Percentiles rank a stretch among this genome's conserved stretches.
These are phyloP conservation scores for Citeromyces matritensis DNA, from an alignment of 805 yeast genomes.

Conservation along the genomic window DNA sequence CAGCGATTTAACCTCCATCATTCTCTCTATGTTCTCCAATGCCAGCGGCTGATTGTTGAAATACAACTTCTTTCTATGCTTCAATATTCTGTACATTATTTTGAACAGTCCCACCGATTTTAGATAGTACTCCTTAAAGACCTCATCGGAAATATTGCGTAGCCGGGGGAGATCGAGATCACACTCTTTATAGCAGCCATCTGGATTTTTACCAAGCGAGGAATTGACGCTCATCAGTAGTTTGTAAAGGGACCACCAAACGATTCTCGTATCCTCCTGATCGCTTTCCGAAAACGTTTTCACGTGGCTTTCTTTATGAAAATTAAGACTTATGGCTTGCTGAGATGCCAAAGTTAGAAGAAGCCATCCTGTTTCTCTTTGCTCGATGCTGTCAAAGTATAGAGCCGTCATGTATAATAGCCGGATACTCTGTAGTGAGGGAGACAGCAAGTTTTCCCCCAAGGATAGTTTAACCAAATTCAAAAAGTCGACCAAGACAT, in stretches of 20 bases:
- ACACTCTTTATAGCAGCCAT: conserved; percentile 26
- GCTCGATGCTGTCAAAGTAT: conserved; percentile 25
- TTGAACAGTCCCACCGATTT: conserved; percentile 19
- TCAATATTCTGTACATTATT: conserved; percentile 22
- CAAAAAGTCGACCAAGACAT: conserved; percentile 15
- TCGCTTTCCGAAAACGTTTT: conserved; percentile 16
- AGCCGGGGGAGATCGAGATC: conserved; percentile 22
- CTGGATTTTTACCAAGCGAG: conserved; percentile 28
- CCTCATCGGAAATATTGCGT: conserved; percentile 13
- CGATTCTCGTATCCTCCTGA: conserved; percentile 21
- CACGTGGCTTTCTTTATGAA: conserved; percentile 23
- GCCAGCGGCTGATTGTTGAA: conserved; percentile 22
- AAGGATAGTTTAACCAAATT: conserved; percentile 25
- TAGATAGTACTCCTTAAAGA: conserved; percentile 15
- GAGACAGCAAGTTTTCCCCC: conserved; percentile 25
- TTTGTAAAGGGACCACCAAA: conserved; percentile 29
- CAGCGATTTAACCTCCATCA: conserved; percentile 18
- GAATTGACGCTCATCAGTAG: conserved; percentile 23
- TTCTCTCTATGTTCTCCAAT: conserved; percentile 21
- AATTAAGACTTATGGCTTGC: conserved; percentile 32
- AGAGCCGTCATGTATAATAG: conserved; percentile 23
- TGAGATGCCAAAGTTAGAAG: conserved; percentile 28
- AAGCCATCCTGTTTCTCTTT: conserved; percentile 33
- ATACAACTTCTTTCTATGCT: conserved; percentile 17
- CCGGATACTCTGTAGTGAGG: conserved; percentile 27